A percentile compares a stretch with the other conserved stretches of the same genome.
Conservation (phyloP, 768 basidiomycete genomes). For the Tricholoma bakamatsutake region DNA sequence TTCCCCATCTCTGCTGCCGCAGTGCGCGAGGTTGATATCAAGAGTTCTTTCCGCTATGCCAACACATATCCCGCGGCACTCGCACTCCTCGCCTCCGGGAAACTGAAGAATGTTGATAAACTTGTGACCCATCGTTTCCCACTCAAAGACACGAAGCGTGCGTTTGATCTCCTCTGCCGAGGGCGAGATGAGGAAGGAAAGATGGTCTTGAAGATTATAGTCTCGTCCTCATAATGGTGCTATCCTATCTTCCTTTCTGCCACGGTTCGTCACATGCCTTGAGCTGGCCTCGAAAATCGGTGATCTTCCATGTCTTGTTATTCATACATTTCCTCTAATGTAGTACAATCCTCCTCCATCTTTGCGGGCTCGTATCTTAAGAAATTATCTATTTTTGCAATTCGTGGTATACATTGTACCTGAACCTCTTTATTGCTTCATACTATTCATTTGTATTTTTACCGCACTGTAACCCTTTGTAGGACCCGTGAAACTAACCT, state of each 20-base stretch:
- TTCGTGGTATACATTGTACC: background rate
- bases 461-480: background rate
- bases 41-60: slow-evolving; percentile 87
- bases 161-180: slow-evolving; percentile 75
- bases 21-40: slow-evolving; percentile 86
- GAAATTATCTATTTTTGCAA: background rate
- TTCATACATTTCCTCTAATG: background rate
- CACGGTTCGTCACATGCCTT: background rate
- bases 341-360: background rate
- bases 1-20: slow-evolving; percentile 84
- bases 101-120: slow-evolving; percentile 57
- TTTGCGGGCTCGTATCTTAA: background rate
- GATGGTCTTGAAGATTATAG: slow-evolving; percentile 88
- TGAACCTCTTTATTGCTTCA: background rate
- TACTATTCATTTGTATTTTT: slow-evolving; percentile 8
- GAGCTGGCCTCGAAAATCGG: background rate
- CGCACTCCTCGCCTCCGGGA: slow-evolving; percentile 62
- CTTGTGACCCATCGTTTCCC: slow-evolving; percentile 76
- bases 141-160: slow-evolving; percentile 59
- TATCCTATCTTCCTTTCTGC: background rate
- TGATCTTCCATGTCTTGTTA: background rate
- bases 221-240: slow-evolving; percentile 37
- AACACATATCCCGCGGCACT: slow-evolving; percentile 90
- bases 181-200: slow-evolving; percentile 77
- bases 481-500: too few species aligned